A percentile compares a stretch with the other conserved stretches of the same genome.
Conservation (phyloP, 305 asterid species). For the Fraxinus albicans region DNA sequence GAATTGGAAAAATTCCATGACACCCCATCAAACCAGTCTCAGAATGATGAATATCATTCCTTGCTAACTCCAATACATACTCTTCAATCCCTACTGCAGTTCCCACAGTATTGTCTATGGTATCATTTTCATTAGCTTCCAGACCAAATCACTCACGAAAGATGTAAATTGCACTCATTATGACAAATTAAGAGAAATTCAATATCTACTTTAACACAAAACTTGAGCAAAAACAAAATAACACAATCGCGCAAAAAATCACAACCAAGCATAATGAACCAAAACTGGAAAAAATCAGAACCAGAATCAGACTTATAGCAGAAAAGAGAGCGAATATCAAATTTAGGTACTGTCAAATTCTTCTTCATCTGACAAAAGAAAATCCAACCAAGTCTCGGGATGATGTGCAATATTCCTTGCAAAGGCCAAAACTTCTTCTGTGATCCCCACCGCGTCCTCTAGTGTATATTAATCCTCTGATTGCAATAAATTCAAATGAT, state of each 20-base stretch:
- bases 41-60: neutral
- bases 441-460: constrained; percentile 71
- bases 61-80: neutral
- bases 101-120: neutral
- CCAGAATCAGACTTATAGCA: neutral
- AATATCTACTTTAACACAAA: neutral
- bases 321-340: neutral
- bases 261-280: neutral
- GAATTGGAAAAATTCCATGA: neutral
- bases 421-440: constrained; percentile 80
- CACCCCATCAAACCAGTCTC: neutral
- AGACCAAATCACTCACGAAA: neutral
- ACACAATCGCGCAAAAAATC: neutral
- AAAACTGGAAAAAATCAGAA: neutral
- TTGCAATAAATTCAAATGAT: constrained; percentile 17
- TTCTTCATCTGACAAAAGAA: constrained; percentile 81
- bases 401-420: constrained; percentile 92
- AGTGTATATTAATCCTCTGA: constrained; percentile 37
- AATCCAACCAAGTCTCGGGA: constrained; percentile 99
- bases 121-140: neutral
- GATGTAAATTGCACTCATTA: neutral
- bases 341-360: constrained; percentile 65
- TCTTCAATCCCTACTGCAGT: neutral
- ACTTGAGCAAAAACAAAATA: neutral
- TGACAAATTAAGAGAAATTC: neutral